phyloP scores from a whole-genome alignment of 192 early-diverging fungal genomes.

The Entomortierella parvispora region DNA sequence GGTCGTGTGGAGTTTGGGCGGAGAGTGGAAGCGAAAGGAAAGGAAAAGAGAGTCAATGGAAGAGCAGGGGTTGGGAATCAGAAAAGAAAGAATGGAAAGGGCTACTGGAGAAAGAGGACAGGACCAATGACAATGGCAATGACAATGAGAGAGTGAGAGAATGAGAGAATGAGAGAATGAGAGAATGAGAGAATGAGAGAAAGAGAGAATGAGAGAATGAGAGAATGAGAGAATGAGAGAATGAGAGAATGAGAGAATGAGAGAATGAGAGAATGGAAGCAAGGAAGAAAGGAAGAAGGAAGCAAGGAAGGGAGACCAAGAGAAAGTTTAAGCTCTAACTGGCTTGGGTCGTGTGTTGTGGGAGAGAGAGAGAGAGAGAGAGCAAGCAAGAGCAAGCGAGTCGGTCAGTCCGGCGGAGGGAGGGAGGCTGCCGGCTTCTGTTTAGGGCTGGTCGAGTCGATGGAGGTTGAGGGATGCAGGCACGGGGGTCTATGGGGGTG shows the following conservation, averaged over 20 bases:
- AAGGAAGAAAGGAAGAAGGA: slow-evolving; percentile 4
- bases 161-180: background rate
- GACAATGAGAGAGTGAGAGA: too few relatives aligned
- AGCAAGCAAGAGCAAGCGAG: too few relatives aligned
- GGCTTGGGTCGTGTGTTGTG: too few relatives aligned
- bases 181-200: background rate
- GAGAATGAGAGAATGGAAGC: slow-evolving; percentile 1
- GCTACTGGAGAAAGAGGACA: background rate
- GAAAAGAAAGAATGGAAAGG: background rate
- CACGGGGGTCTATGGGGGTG: too few relatives aligned
- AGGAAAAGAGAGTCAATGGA: background rate
- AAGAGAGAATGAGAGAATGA: background rate
- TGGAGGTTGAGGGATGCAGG: too few relatives aligned
- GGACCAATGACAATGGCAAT: background rate
- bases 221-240: background rate
- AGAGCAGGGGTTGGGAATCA: background rate
- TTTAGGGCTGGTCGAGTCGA: too few relatives aligned
- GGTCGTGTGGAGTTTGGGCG: too few relatives aligned
- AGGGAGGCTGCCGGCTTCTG: too few relatives aligned
- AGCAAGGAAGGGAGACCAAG: slow-evolving; percentile 5
- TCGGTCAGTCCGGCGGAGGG: too few relatives aligned
- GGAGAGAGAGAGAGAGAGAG: background rate
- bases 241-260: background rate
- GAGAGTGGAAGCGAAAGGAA: background rate
- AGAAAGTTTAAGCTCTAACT: background rate